Conservation (phyloP, 345 rosid species). For the Excoecaria agallocha region DNA sequence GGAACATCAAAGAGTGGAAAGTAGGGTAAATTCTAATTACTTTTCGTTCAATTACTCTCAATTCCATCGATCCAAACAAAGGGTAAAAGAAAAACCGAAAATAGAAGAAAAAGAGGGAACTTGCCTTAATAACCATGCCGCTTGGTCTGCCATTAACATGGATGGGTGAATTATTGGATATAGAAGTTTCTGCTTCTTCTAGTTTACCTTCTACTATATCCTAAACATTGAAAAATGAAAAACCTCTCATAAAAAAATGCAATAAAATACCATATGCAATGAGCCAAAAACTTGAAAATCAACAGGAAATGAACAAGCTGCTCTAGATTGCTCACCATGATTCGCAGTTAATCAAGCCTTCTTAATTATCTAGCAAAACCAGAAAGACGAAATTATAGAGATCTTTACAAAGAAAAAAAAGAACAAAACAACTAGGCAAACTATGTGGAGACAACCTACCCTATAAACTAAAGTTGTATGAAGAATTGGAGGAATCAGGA, state of each 20-base stretch:
- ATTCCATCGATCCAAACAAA: too few relatives aligned
- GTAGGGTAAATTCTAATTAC: too few relatives aligned
- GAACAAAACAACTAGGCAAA: not conserved
- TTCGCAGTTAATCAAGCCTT: not conserved
- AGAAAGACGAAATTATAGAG: not conserved
- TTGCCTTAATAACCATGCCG: constrained; percentile 52
- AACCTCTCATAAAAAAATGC: not conserved
- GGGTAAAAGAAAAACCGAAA: too few relatives aligned
- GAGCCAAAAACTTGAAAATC: not conserved
- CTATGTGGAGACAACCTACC: not conserved
- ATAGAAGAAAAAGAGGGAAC: not conserved
- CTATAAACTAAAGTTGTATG: too few relatives aligned
- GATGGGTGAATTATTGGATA: constrained; percentile 19
- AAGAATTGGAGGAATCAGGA: constrained; percentile 16
- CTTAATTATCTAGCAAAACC: not conserved
- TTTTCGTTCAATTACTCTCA: too few relatives aligned
- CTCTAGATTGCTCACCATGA: constrained; percentile 22
- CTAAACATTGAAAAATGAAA: constrained; percentile 6
- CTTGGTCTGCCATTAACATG: constrained; percentile 39
- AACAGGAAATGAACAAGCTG: not conserved
- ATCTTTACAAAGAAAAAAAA: not conserved
- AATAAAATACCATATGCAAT: not conserved
- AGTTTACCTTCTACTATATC: constrained; percentile 18
- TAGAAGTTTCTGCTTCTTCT: constrained; percentile 25
- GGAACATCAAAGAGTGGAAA: too few relatives aligned